Evolutionary conservation across 805 yeast genomes (phyloP), one percentile per base, ranked within the genome.

Genomic region (Hanseniaspora clermontiae): DNA sequence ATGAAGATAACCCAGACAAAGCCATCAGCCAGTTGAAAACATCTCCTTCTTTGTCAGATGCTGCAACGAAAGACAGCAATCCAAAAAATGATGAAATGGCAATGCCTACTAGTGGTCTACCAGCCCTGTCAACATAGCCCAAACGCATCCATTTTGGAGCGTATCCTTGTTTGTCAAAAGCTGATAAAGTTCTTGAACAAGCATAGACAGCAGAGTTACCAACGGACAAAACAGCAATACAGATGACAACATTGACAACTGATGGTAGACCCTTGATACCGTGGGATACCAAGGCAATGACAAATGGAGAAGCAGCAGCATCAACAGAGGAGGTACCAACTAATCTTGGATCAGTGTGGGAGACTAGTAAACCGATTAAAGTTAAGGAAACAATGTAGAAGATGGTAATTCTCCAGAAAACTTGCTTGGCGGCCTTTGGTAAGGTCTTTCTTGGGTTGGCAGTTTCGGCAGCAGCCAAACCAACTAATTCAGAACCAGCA

Each of bases 41-140:
- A 51, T 69, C 74, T 42, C 63, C 73, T 61, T 74, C 74, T 57
- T 76, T 72, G 42, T 74, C 70, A 45, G 68, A 66, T 24, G 79
- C 73, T 10, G 80, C 82, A 51, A 75, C 70, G 68, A 78, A 82
- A 58, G 83, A 78, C 19, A 82, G 64, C 59, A 81, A 69, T 43
- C 84, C 86, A 65, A 81, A 71, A 15, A 70, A 58, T 55, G 79
- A 69, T 19, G 82, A 74, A 34, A 75, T 71, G 7, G 68, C 61
- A 62, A 84, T 79, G n/a, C 88, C 91, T 54, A 77, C 79, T 55
- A 84, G 67, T 20, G 96, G 95, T 65, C 95, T 77, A 57, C 95
- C 95, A 56, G 72, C 73, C 60, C 83, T 76, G 67, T 87, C 95
- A 59, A 87, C 80, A 70, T 83, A 84, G 39, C 82, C 81, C 56